A percentile compares a stretch with the other conserved stretches of the same genome.
phyloP scores from a whole-genome alignment of 2,329 filamentous ascomycete species.

The Xylariaceae sp. region DNA sequence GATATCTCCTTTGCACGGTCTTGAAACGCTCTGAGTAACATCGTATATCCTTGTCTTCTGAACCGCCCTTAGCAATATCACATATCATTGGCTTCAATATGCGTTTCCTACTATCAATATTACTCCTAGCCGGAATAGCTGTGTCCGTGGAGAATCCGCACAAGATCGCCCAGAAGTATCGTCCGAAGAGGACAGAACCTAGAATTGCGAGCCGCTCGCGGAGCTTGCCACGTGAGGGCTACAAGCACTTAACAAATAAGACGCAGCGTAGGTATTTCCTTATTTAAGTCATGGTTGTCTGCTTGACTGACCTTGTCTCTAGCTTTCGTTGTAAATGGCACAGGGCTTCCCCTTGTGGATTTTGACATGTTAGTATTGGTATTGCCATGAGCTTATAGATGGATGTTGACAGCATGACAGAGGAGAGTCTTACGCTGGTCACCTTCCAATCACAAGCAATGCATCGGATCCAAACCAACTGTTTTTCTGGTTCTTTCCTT shows the following conservation, averaged over 20 bases:
- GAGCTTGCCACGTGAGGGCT: too few relatives aligned
- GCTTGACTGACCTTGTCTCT: conserved; percentile 15
- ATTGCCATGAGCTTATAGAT: not conserved
- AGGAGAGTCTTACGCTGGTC: conserved; percentile 53
- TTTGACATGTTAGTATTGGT: conserved; percentile 46
- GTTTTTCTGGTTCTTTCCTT: conserved; percentile 53
- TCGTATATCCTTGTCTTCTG: too few relatives aligned
- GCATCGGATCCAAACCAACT: conserved; percentile 38
- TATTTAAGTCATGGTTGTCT: not conserved
- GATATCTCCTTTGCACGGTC: too few relatives aligned
- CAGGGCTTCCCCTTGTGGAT: conserved; percentile 56
- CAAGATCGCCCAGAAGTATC: too few relatives aligned
- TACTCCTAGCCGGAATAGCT: too few relatives aligned
- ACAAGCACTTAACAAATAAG: not conserved
- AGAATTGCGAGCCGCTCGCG: too few relatives aligned
- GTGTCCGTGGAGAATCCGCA: too few relatives aligned
- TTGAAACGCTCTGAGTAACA: too few relatives aligned
- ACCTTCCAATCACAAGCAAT: conserved; percentile 47
- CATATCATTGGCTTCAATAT: too few relatives aligned
- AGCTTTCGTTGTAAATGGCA: conserved; percentile 57
- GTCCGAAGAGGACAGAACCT: too few relatives aligned
- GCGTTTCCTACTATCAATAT: too few relatives aligned
- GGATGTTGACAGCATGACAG: not conserved
- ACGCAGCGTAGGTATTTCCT: not conserved
- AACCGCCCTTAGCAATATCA: too few relatives aligned